phyloP scores from a whole-genome alignment of 2,329 filamentous ascomycete species.

The Aureobasidium vineae region DNA sequence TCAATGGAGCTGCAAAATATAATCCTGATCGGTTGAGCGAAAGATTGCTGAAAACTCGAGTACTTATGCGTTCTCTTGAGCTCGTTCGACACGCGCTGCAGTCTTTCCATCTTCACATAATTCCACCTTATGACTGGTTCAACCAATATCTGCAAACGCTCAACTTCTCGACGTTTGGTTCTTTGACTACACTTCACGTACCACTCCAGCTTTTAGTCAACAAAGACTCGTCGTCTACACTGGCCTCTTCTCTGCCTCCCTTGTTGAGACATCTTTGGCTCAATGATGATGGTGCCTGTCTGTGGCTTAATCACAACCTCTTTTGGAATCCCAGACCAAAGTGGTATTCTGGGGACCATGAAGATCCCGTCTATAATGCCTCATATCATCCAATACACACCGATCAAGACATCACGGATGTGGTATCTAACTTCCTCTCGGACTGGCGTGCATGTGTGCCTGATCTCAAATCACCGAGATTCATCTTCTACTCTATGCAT shows the following conservation, averaged over 20 bases:
- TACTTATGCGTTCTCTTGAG: background rate
- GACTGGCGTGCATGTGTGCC: background rate
- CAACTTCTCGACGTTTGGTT: background rate
- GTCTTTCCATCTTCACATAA: background rate
- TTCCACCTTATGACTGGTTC: background rate
- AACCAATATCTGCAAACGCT: background rate
- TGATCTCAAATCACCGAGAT: background rate
- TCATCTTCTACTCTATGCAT: background rate
- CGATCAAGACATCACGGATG: background rate
- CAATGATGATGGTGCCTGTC: background rate
- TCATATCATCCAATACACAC: background rate
- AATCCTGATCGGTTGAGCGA: background rate
- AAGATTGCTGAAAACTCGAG: background rate
- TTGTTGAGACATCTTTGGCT: background rate
- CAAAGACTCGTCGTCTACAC: background rate
- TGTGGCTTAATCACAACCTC: background rate
- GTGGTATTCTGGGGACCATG: background rate
- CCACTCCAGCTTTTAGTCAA: background rate
- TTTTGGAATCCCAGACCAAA: background rate
- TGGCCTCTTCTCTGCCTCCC: background rate
- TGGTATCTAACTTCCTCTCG: background rate
- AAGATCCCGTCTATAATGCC: background rate
- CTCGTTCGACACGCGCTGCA: background rate
- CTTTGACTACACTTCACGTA: background rate
- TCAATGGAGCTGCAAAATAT: background rate